phyloP scores from a whole-genome alignment of 2,329 filamentous ascomycete species.

The Colletotrichum godetiae region DNA sequence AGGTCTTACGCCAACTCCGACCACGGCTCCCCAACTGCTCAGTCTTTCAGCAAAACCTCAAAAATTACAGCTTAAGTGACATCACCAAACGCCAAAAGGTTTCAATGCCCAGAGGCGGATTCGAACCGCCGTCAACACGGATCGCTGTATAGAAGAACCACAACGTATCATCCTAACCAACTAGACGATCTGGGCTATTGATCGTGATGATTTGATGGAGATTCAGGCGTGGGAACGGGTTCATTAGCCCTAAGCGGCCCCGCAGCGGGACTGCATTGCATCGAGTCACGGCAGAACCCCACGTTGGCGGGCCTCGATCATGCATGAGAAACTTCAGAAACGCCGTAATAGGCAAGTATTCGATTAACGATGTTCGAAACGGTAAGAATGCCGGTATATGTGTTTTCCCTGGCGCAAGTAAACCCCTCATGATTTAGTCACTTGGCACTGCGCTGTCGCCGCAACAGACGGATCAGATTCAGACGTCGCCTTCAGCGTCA shows the following conservation, averaged over 20 bases:
- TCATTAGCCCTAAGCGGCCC: conserved; percentile 22
- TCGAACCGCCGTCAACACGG: conserved; percentile 37
- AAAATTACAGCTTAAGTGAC: not conserved
- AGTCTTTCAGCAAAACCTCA: not conserved
- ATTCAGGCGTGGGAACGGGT: accelerated
- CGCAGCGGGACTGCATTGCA: conserved; percentile 6
- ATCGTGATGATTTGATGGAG: not conserved
- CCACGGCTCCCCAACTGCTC: too few relatives aligned
- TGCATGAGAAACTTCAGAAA: not conserved
- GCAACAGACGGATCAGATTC: conserved; percentile 52
- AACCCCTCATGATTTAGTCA: conserved; percentile 39
- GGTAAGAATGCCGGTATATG: not conserved
- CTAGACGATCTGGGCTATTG: conserved; percentile 34
- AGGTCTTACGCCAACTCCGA: not conserved
- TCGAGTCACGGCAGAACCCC: not conserved
- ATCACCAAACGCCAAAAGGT: not conserved
- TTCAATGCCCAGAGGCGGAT: conserved; percentile 30
- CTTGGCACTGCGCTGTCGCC: conserved; percentile 45
- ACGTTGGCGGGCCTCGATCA: not conserved
- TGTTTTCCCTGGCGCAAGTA: not conserved
- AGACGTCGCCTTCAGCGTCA: conserved; percentile 57
- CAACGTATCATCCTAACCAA: conserved; percentile 37
- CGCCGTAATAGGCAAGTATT: not conserved
- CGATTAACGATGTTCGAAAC: not conserved
- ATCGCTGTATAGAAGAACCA: conserved; percentile 31